Evolutionary conservation across 768 basidiomycete species (phyloP), one percentile per base, ranked within the genome.

Genomic region (Tricholomella constricta): DNA sequence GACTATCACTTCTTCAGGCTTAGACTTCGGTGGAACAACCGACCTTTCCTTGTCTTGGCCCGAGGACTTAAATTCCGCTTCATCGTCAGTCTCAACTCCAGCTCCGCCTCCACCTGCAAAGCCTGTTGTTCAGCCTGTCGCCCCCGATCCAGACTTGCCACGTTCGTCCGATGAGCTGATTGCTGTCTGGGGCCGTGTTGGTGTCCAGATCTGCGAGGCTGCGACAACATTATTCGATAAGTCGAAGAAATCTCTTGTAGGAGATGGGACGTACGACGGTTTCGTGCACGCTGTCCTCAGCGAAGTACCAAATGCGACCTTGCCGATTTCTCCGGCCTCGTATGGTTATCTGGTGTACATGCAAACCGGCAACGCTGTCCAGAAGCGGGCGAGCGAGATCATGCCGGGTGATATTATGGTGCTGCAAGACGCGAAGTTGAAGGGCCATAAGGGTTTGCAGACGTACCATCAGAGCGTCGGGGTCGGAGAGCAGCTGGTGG

Each of bases 371-470:
- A 61, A 63, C 0, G 70, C 83, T 11, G 89, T 96, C 54, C 83
- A 86, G 69, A 83, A 84, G 56, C 78, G 91, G 44, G 73, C 78
- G 27, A 88, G 86, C 61, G 93, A 95, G 19, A 89, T 93, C 54
- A 75, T 88, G 80, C 89, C 93, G 0, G 94, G 94, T 2, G 94
- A 97, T 68, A 71, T 97, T 9, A 76, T 94, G 42, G 79, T 83
- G 55, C 69, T 95, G 52, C 73, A 78, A 45, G 90, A 93, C 51
- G 91, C 89, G 40, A 85, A 78, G 64, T 66, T 82, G 48, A 83
- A 82, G 65, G 79, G 94, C 12, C 93, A 94, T 62, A 96, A 93
- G 66, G 90, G 88, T 2, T 65, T 97, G 45, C 82, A 87, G 40
- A 74, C 77, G 45, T 96, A 97, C 66, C 77, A 79, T 51, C 85